These are phyloP conservation scores for Vanrija humicola DNA, from an alignment of 1,284 basidiomycete genomes.

Conservation along the genomic window DNA sequence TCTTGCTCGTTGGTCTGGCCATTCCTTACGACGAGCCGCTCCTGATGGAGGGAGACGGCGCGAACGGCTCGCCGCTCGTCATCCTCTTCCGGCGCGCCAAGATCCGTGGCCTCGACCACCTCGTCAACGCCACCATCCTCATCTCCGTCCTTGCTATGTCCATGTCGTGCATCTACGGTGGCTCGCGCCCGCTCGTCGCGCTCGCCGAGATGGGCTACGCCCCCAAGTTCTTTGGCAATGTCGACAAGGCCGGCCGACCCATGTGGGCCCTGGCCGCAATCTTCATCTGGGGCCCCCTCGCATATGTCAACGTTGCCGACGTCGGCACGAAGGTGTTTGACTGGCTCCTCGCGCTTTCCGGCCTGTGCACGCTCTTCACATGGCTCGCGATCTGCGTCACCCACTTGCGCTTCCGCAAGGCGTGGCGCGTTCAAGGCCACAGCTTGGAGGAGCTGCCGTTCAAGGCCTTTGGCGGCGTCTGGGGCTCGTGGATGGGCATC, in stretches of 20 bases:
- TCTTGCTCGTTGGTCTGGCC: constrained; percentile 52
- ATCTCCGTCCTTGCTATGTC: constrained; percentile 45
- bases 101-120: constrained; percentile 50
- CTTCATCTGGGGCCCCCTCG: constrained; percentile 45
- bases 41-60: constrained; percentile 46
- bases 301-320: constrained; percentile 46
- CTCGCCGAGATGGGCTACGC: constrained; percentile 49
- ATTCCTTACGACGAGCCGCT: constrained; percentile 46
- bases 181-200: constrained; percentile 46
- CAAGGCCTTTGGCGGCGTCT: constrained; percentile 47
- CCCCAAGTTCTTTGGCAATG: constrained; percentile 49
- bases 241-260: constrained; percentile 55
- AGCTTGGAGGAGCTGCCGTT: constrained; percentile 52
- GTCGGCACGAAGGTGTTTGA: constrained; percentile 32
- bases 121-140: constrained; percentile 54
- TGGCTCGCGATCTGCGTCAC: constrained; percentile 39
- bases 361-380: constrained; percentile 54
- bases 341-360: constrained; percentile 54
- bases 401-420: constrained; percentile 49
- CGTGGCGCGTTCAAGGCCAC: constrained; percentile 48
- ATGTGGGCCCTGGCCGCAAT: constrained; percentile 48
- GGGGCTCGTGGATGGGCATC: constrained; percentile 50
- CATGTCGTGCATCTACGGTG: constrained; percentile 44
- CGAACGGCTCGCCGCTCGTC: constrained; percentile 54
- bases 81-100: constrained; percentile 49